Base-by-base conservation (phyloP, 139 green algal species). In the Edaphochlamys debaryana region DNA sequence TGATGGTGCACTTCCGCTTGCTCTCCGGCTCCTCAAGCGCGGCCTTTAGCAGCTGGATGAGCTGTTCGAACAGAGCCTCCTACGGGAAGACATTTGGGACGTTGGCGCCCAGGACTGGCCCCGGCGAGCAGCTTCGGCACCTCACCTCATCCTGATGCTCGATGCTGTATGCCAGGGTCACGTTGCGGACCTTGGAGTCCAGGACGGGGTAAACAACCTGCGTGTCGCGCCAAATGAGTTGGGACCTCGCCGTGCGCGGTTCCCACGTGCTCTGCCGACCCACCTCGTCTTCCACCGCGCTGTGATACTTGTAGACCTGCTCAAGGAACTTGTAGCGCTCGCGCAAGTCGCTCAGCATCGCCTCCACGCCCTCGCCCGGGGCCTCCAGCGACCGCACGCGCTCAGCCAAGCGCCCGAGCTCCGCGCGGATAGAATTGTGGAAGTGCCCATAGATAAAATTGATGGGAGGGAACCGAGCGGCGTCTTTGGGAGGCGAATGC, bases 191-290 rank as follows among this genome's bases (percentile, higher is more conserved):
- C 52, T 98, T 98, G 17, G 88, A 84, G 45, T 98, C 94, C 19
- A 98, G 80, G 0, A 94, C 94, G 15, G 96, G 96, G 79, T 98
- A 98, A 5, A 98, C 89, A 0, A 98, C 94, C 95, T 98, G 92
- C 62, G 30, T 29, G 41, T n/a, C 40, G 40, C 74, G 56, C 6
- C 27, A 34, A 36, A 36, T 36, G n/a, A n/a, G n/a, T n/a, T n/a
- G n/a, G n/a, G n/a, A n/a, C 58, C 58, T 66, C 70, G 6, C 36
- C 78, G 50, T 22, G 50, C 50, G 50, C 23, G 36, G 23, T 22
- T 23, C 36, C n/a, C 8, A 20, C 40, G 19, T 40, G n/a, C n/a
- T n/a, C n/a, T n/a, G n/a, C 8, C 15, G 54, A n/a, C 82, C 23
- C 73, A 97, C 95, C 94, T 98, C 95, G 52, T 98, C 96, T 71